A percentile compares a stretch with the other conserved stretches of the same genome.
Conservation (phyloP, 352 stramenopile genomes). For the Globisporangium canariense region DNA sequence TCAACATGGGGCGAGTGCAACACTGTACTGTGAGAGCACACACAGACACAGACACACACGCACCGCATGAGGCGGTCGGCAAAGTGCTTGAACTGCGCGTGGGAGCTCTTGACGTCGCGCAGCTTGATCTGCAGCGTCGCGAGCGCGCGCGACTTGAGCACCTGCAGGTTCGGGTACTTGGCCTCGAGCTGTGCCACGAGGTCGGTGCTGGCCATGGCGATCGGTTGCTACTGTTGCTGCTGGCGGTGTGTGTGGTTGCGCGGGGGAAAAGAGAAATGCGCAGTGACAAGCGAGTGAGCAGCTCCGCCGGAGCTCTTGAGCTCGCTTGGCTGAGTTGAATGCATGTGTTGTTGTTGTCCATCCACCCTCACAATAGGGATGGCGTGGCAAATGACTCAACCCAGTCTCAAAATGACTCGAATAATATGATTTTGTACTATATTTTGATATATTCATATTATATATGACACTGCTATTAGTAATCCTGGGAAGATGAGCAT, state of each 20-base stretch:
- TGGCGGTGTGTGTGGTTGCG: slow-evolving; percentile 2
- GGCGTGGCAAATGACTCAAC: background rate
- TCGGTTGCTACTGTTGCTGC: slow-evolving; percentile 5
- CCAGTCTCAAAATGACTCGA: background rate
- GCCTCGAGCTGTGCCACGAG: slow-evolving; percentile 48
- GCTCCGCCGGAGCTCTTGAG: background rate
- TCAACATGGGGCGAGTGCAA: slow-evolving; percentile 2
- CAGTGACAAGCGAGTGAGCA: background rate
- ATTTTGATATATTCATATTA: no score
- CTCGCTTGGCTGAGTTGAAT: background rate
- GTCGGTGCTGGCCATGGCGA: slow-evolving; percentile 38
- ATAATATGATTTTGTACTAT: no score
- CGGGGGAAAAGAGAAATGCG: slow-evolving; percentile 8
- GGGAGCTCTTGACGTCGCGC: slow-evolving; percentile 60
- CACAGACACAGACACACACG: background rate
- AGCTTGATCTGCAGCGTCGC: slow-evolving; percentile 69
- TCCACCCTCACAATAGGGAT: background rate
- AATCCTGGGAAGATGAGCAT: background rate
- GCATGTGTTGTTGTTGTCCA: slow-evolving; percentile 4
- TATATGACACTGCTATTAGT: background rate
- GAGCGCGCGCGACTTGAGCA: slow-evolving; percentile 66
- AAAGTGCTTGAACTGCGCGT: slow-evolving; percentile 78
- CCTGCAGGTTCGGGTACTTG: slow-evolving; percentile 59
- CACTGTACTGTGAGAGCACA: background rate
- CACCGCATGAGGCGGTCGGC: slow-evolving; percentile 78